phyloP scores from a whole-genome alignment of 371 early-diverging fungal species.

The Cokeromyces recurvatus region DNA sequence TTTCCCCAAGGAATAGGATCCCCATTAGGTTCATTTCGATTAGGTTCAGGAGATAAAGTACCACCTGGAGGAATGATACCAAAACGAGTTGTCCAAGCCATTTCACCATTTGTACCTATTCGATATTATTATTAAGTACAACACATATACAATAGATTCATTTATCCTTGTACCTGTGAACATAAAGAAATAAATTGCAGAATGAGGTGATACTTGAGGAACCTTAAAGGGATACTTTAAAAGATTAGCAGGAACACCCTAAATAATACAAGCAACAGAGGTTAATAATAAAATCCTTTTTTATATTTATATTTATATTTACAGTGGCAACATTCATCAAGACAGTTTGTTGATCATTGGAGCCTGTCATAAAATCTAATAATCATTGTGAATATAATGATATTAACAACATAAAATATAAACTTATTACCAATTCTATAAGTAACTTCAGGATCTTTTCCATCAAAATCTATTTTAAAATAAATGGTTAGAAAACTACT shows the following conservation, averaged over 20 bases:
- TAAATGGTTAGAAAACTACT: neutral
- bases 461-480: slow-evolving; percentile 14
- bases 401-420: neutral
- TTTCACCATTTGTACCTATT: slow-evolving; percentile 25
- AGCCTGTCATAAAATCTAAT: slow-evolving; percentile 41
- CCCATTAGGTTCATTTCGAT: slow-evolving; percentile 25
- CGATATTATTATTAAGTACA: neutral
- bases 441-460: slow-evolving; percentile 12
- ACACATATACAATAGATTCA: neutral
- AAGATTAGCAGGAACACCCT: slow-evolving; percentile 10
- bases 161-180: slow-evolving; percentile 26
- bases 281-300: slow-evolving; percentile 1
- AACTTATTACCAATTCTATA: slow-evolving; percentile 16
- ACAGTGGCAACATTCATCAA: slow-evolving; percentile 30
- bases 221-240: slow-evolving; percentile 18
- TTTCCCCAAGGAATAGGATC: slow-evolving; percentile 43
- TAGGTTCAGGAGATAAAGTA: slow-evolving; percentile 15
- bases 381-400: too few relatives aligned
- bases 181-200: slow-evolving; percentile 46
- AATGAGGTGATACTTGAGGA: slow-evolving; percentile 34
- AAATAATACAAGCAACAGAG: too few relatives aligned
- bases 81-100: slow-evolving; percentile 41
- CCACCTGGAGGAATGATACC: slow-evolving; percentile 28
- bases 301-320: slow-evolving; percentile 1
- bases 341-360: slow-evolving; percentile 21